phyloP scores from a whole-genome alignment of 208 protist species.

The Crithidia mellificae region DNA sequence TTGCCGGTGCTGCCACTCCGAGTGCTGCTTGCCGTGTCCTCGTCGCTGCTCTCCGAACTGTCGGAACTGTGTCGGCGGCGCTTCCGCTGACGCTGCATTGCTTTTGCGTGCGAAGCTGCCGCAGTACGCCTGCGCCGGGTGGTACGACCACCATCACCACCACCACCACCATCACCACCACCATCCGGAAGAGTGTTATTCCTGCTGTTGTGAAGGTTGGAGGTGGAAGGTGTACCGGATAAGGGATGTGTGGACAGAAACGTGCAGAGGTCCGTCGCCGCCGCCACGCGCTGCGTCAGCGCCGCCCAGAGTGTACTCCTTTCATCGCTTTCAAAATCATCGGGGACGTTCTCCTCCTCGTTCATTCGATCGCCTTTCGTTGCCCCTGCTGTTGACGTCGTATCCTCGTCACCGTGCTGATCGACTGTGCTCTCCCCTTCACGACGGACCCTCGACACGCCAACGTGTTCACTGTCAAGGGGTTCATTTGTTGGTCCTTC shows the following conservation, averaged over 20 bases:
- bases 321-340: background rate
- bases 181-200: too few relatives aligned
- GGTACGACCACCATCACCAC: background rate
- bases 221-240: too few relatives aligned
- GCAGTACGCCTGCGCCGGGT: background rate
- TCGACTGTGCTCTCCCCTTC: too few relatives aligned
- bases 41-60: too few relatives aligned
- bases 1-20: background rate
- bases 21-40: too few relatives aligned
- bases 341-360: background rate
- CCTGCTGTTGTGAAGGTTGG: background rate
- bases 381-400: background rate
- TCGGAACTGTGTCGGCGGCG: background rate
- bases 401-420: background rate
- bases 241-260: conserved; percentile 27
- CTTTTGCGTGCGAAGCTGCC: background rate
- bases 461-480: too few relatives aligned
- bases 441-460: too few relatives aligned
- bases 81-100: background rate
- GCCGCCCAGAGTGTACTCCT: conserved; percentile 18
- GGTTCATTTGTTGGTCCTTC: too few relatives aligned
- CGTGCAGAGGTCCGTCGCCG: conserved; percentile 15
- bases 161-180: background rate
- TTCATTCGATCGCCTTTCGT: background rate
- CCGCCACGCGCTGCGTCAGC: conserved; percentile 33